Base-by-base conservation (phyloP, 352 stramenopile genomes). In the Pythium vanterpoolii region DNA sequence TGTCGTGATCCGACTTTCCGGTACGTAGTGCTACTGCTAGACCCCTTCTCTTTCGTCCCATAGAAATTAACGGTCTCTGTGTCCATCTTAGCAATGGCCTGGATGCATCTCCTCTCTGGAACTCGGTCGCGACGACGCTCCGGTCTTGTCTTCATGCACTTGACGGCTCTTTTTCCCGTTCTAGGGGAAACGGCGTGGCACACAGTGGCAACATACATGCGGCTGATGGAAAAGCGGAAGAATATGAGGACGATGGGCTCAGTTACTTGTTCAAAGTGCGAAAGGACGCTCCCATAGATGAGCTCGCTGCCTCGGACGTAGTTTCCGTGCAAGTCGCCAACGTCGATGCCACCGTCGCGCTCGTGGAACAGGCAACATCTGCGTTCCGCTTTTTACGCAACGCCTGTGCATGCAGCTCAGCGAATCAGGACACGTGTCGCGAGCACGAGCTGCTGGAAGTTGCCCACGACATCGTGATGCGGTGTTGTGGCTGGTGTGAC, bases 311-410 rank as follows among this genome's bases (percentile, higher is more conserved):
- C 56, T 34, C 44, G 2, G 62, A 69, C 30, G 64, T 77, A 4
- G 60, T 71, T 2, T 71, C 52, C 10, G 54, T 81, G 26, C 51
- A 69, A 4, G 71, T 87, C 6, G 21, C 14, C 30, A 57, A 83
- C 23, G 31, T 44, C 1, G 38, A 18, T 0, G 55, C 33, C 16
- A 57, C 50, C 1, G 8, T 56, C 5, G 28, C 30, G 7, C 38
- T 57, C 10, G 18, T 85, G 24, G 54, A 69, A 5, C 49, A 30
- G 4, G 38, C 63, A 2, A 89, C 74, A 18, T 82, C 68, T 10
- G 74, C 69, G 13, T 83, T 91, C 34, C 80, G 84, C 0, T 87
- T 92, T 30, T 62, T 92, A 16, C 84, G 84, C 47, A 92, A 90
- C 48, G 80, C 83, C 1, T 94, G 80, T 50, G 84, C 62, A 0